Percentiles rank a stretch among this genome's conserved stretches.
phyloP scores from a whole-genome alignment of 2,329 filamentous ascomycete species.

The Ascochyta fabae region DNA sequence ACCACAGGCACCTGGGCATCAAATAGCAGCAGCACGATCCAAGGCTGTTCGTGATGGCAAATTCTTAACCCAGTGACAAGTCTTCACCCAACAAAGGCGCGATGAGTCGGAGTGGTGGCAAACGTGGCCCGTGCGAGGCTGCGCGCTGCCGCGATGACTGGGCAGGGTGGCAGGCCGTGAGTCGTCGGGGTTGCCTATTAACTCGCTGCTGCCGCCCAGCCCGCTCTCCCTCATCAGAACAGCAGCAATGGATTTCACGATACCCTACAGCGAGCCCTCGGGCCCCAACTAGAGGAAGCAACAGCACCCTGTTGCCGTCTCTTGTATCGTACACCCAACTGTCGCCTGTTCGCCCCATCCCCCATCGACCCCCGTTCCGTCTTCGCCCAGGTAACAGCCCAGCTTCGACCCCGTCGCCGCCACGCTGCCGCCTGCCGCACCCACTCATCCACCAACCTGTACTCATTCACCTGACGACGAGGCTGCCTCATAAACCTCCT shows the following conservation, averaged over 20 bases:
- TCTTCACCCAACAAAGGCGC: slow-evolving; percentile 8
- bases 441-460: slow-evolving; percentile 26
- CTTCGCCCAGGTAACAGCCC: slow-evolving; percentile 37
- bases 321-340: slow-evolving; percentile 25
- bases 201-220: slow-evolving; percentile 36
- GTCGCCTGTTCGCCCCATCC: slow-evolving; percentile 21
- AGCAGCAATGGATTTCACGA: slow-evolving; percentile 46
- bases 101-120: slow-evolving; percentile 38
- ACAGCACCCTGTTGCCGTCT: slow-evolving; percentile 21
- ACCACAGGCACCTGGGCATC: background rate
- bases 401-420: slow-evolving; percentile 35
- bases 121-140: slow-evolving; percentile 27
- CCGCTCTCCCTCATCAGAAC: slow-evolving; percentile 34
- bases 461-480: slow-evolving; percentile 26
- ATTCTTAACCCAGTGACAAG: slow-evolving; percentile 8
- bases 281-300: slow-evolving; percentile 40
- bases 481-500: slow-evolving; percentile 21
- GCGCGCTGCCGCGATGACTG: slow-evolving; percentile 31
- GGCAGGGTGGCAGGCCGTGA: slow-evolving; percentile 24
- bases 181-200: slow-evolving; percentile 35
- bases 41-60: slow-evolving; percentile 7
- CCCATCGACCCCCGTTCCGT: slow-evolving; percentile 21
- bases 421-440: slow-evolving; percentile 38
- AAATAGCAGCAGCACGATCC: slow-evolving; percentile 4
- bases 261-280: slow-evolving; percentile 38